Percentiles rank a stretch among this genome's conserved stretches.
Conservation (phyloP, 2,329 filamentous ascomycete genomes). For the Aspergillus ibericus region DNA sequence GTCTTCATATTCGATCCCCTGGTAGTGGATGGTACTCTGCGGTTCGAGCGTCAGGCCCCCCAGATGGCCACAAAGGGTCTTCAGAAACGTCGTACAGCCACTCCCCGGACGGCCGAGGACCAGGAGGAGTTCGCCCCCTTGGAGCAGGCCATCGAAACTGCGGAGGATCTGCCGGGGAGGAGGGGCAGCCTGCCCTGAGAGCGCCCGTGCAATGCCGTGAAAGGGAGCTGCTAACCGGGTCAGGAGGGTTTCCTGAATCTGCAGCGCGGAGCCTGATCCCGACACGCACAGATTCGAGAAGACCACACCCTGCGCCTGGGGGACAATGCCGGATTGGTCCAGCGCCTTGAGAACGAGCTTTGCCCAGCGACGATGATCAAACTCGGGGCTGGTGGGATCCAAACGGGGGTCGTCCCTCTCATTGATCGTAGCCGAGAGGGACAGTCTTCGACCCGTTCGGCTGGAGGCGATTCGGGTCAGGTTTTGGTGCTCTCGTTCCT, state of each 20-base stretch:
- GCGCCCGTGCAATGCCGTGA: conserved; percentile 24
- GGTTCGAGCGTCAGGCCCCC: conserved; percentile 9
- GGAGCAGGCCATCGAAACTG: conserved; percentile 52
- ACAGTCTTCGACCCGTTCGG: conserved; percentile 22
- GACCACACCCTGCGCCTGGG: conserved; percentile 24
- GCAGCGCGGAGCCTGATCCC: conserved; percentile 25
- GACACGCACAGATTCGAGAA: conserved; percentile 27
- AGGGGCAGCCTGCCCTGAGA: conserved; percentile 38
- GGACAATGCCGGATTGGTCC: conserved; percentile 23
- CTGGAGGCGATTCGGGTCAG: conserved; percentile 26
- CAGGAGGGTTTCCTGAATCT: conserved; percentile 26
- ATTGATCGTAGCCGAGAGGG: conserved; percentile 13
- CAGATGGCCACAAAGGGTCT: conserved; percentile 73
- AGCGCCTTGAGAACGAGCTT: conserved; percentile 21
- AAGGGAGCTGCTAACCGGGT: conserved; percentile 31
- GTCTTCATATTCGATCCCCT: conserved; percentile 45
- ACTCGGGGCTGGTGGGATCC: conserved; percentile 23
- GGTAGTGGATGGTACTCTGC: conserved; percentile 64
- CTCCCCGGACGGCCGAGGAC: conserved; percentile 41
- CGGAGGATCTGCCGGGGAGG: conserved; percentile 51
- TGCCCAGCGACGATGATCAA: conserved; percentile 29
- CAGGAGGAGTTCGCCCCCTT: conserved; percentile 47
- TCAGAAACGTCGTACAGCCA: conserved; percentile 75
- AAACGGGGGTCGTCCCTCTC: conserved; percentile 20
- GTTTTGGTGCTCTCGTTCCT: background rate